Base-by-base conservation (phyloP, 1,284 basidiomycete species). In the Puccinia triticina region DNA sequence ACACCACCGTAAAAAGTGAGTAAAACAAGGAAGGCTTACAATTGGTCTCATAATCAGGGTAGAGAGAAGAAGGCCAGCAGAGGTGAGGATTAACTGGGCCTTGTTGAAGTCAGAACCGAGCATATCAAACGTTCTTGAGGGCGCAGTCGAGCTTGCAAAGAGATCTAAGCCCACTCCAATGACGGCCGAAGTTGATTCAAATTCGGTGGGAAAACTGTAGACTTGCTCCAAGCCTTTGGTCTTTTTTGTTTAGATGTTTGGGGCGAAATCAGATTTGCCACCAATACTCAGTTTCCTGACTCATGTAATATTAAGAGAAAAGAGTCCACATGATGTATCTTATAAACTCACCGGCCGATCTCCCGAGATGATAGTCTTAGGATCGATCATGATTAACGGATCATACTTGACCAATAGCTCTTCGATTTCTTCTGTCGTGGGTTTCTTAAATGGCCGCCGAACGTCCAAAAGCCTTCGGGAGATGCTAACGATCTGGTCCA, bases 41-140 rank as follows among this genome's bases (percentile, higher is more conserved):
- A 85, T 84, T 11, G 82, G 84, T 86, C 90, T 91, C 16, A 92
- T 92, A 53, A 96, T 87, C 26, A 91, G 86, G 83, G 98, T 94
- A 3, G 92, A 95, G 3, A 90, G 86, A 0, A 89, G 89, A 79
- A 99, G 87, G 0, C 90, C 94, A 0, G 88, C 88, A 21, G 97
- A 91, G 0, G 95, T 98, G 64, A 95, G 87, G 83, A 97, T 90
- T 43, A 99, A 89, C 88, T 99, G 96, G 0, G 89, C 89, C 89
- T 98, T 98, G 89, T 98, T 98, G 88, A 99, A 99, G 85, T 90
- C 91, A 87, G 94, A 91, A 86, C 90, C 93, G 18, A 97, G 90
- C n/a, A 96, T 91, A 86, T 99, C 96, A 86, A 99, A 99, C 37
- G 94, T 94, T 37, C 91, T 92, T 2, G 93, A 94, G 0, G 97